phyloP scores from a whole-genome alignment of 331 rosid species.

The Pyrus hybrid region DNA sequence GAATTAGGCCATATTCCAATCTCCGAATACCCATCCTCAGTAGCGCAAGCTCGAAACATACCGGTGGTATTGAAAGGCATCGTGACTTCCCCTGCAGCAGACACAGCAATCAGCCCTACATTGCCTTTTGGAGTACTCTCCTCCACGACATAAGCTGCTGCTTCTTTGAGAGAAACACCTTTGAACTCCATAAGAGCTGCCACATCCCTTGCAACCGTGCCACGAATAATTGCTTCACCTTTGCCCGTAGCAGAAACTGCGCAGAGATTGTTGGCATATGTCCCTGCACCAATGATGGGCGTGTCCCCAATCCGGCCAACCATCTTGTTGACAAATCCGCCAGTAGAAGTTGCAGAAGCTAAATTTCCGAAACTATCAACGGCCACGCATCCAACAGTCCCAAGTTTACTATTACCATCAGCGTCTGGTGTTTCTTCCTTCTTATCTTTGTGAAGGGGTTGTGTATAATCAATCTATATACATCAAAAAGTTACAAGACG shows the following conservation, averaged over 20 bases:
- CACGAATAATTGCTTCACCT: conserved; percentile 73
- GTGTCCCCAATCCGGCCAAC: conserved; percentile 91
- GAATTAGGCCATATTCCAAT: no score
- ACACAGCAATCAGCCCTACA: conserved; percentile 74
- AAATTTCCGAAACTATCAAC: not conserved
- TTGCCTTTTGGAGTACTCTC: conserved; percentile 62
- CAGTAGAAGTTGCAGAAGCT: conserved; percentile 90
- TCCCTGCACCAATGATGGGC: conserved; percentile 77
- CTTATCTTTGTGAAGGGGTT: conserved; percentile 28
- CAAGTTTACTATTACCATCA: conserved; percentile 63
- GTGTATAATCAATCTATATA: conserved; percentile 61
- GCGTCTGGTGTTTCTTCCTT: conserved; percentile 31
- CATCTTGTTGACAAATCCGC: conserved; percentile 92
- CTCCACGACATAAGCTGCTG: conserved; percentile 55
- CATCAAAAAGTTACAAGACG: not conserved
- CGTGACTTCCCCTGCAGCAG: conserved; percentile 63
- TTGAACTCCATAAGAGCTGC: conserved; percentile 91
- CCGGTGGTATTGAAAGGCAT: conserved; percentile 74
- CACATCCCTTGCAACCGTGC: conserved; percentile 84
- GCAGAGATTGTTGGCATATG: conserved; percentile 75
- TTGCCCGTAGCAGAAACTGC: conserved; percentile 90
- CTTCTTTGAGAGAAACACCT: conserved; percentile 64
- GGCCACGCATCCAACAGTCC: conserved; percentile 37
- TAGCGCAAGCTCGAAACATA: conserved; percentile 83
- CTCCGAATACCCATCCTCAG: conserved; percentile 29